These are phyloP conservation scores for Pleurotus pulmonarius DNA, from an alignment of 768 basidiomycete genomes.

Conservation along the genomic window DNA sequence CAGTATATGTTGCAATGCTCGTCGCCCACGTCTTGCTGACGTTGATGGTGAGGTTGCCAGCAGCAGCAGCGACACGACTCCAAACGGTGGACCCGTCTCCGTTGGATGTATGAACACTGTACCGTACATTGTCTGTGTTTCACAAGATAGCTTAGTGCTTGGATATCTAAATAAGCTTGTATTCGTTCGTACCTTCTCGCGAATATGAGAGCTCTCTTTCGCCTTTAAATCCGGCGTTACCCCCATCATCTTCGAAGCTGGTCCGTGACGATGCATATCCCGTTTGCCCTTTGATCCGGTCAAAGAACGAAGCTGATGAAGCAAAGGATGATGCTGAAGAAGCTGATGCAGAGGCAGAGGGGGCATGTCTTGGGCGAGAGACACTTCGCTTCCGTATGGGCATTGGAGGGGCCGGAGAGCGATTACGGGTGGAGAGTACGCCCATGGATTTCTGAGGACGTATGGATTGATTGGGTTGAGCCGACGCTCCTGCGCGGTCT, in stretches of 20 bases:
- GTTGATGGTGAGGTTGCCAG: conserved; percentile 49
- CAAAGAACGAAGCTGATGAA: conserved; percentile 33
- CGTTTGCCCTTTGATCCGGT: conserved; percentile 26
- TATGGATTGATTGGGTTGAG: conserved; percentile 13
- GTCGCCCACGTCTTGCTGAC: conserved; percentile 56
- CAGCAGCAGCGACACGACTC: conserved; percentile 52
- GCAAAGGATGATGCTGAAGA: conserved; percentile 18
- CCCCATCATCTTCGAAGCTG: conserved; percentile 38
- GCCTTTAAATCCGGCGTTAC: not conserved
- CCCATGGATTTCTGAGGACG: conserved; percentile 19
- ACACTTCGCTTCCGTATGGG: conserved; percentile 11
- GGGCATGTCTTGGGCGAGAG: conserved; percentile 1
- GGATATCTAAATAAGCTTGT: not conserved
- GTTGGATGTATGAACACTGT: conserved; percentile 9
- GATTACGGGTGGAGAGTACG: conserved; percentile 14
- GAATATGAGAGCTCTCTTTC: not conserved
- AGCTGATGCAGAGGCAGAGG: conserved; percentile 9
- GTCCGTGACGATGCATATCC: conserved; percentile 38
- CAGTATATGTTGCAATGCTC: conserved; percentile 34
- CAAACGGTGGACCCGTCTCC: conserved; percentile 47
- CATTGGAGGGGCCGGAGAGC: conserved; percentile 7
- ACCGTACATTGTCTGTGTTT: not conserved
- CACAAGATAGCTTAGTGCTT: not conserved
- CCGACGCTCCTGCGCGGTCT: conserved; percentile 8
- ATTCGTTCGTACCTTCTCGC: not conserved